Base-by-base conservation (phyloP, 331 rosid species). In the Quercus lobata region DNA sequence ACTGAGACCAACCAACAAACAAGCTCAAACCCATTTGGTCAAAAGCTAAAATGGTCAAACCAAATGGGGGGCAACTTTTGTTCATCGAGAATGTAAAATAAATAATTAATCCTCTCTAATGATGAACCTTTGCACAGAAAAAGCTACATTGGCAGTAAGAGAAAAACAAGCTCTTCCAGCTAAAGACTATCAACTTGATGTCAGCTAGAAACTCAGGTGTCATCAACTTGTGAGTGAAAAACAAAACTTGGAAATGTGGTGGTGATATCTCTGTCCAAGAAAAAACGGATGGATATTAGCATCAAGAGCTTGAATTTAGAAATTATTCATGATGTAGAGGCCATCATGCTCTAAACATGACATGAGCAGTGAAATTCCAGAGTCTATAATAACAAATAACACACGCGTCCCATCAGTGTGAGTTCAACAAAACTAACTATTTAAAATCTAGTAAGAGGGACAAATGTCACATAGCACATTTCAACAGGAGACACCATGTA, bases 231-330 rank as follows among this genome's bases (percentile, higher is more conserved):
- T 6, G 86, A 89, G 85, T 94, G 97, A 84, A 92, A 95, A 79
- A 88, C 92, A 77, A 94, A 94, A 86, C 98, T 94, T 2, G 98
- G 98, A 80, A 94, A 94, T 70, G 98, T 94, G 74, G 98, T 94
- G 76, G 98, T 94, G 85, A 94, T 94, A 87, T 94, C 98, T 82
- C 98, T 94, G 97, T 16, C 81, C 87, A 84, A 62, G 83, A 69
- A 73, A 83, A 84, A 70, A 29, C 4, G 17, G 18, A 76, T 35
- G 63, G 57, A 71, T 65, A 57, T 79, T 19, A 78, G 75, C 69
- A 58, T 55, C 65, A 32, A 29, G 46, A 75, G 57, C 49, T 46
- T 14, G 57, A 77, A 63, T 72, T 72, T 73, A 54, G 78, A 78
- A 69, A 60, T 78, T 32, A 46, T 54, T 62, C 57, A 55, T 70